Base-by-base conservation (phyloP, 2,329 filamentous ascomycete species). In the Zymoseptoria brevis region DNA sequence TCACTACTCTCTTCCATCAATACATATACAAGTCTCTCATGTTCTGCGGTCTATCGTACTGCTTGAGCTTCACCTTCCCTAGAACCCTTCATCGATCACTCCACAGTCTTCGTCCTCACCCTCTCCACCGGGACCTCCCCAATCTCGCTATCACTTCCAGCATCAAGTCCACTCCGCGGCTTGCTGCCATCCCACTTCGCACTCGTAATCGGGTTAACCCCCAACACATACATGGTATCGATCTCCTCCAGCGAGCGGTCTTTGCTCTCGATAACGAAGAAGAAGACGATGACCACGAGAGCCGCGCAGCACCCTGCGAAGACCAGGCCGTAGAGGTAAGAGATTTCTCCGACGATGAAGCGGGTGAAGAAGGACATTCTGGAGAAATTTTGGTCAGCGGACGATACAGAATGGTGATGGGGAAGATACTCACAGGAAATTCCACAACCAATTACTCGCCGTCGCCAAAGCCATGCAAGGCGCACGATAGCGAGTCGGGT, bases 381-480 rank as follows among this genome's bases (percentile, higher is more conserved):
- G 35, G 35, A 45, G 16, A 4, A 16, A 1, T 6, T 0, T 13
- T 45, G 13, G 16, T 45, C 35, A 45, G 35, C 30, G 56, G 59
- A 68, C 67, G 57, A 67, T 68, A 63, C 62, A 66, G 16, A 55
- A 16, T 26, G 11, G n/a, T 54, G 26, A 53, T 45, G 16, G 50
- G 16, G 35, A 24, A 16, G 30, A 16, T 45, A 16, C 58, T 60
- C 57, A 60, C 53, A 76, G 66, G 64, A 76, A 76, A 62, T 77
- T 77, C 66, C 68, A 77, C 0, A 71, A 65, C 76, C 76, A 78
- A 68, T 78, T 78, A 19, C 68, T 71, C 4, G 76, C 74, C 1
- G 76, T 79, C 1, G 76, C 75, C 1, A 79, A 66, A 8, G 72
- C 75, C 75, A 78, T 78, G 62, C 72, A 74, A 56, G 72, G 74